Evolutionary conservation across 768 basidiomycete genomes (phyloP).

Genomic region (Postia placenta): DNA sequence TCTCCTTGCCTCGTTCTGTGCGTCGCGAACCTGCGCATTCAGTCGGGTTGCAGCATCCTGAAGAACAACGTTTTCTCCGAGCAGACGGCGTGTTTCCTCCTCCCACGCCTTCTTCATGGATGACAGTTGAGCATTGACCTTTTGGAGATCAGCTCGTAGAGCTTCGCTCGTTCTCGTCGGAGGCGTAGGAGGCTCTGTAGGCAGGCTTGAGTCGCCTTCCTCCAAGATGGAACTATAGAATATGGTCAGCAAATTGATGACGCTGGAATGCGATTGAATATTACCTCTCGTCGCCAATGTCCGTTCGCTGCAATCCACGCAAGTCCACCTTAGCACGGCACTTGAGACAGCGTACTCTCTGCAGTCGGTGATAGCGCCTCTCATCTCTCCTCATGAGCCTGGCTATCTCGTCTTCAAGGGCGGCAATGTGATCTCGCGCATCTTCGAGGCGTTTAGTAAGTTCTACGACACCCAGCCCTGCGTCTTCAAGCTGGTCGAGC

Average conservation of each 20-base stretch:
- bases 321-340: conserved; percentile 61
- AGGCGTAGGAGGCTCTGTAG: conserved; percentile 59
- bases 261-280: not conserved
- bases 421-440: conserved; percentile 48
- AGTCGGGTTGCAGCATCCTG: conserved; percentile 67
- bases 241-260: not conserved
- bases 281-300: conserved; percentile 60
- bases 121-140: conserved; percentile 58
- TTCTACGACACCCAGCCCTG: conserved; percentile 67
- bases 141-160: conserved; percentile 50
- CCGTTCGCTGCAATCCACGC: conserved; percentile 31
- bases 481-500: conserved; percentile 78
- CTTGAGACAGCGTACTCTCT: conserved; percentile 60
- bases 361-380: conserved; percentile 54
- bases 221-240: conserved; percentile 45
- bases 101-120: conserved; percentile 66
- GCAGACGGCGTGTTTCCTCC: conserved; percentile 52
- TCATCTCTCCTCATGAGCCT: conserved; percentile 64
- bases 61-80: conserved; percentile 68
- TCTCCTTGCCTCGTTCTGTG: conserved; percentile 51
- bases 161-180: conserved; percentile 63
- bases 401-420: conserved; percentile 64
- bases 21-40: conserved; percentile 51
- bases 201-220: conserved; percentile 38
- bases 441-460: conserved; percentile 69